These are phyloP conservation scores for Plasmodium vivax DNA, from an alignment of 169 alveolate species.

Conservation along the genomic window DNA sequence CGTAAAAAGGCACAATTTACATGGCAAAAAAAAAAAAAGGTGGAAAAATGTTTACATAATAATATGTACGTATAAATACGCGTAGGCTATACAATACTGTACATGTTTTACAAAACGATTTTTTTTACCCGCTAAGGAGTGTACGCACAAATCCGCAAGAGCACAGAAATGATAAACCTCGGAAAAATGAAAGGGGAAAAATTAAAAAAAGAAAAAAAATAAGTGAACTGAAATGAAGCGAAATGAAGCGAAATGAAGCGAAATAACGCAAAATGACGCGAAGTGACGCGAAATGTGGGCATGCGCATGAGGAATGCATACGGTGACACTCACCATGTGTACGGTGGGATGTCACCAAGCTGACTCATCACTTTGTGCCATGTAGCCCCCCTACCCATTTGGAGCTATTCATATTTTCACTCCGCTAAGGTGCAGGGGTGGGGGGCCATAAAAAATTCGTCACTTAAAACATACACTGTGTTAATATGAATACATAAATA, in stretches of 20 bases:
- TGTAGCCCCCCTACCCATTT: background rate
- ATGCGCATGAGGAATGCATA: background rate
- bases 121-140: background rate
- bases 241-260: background rate
- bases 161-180: background rate
- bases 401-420: background rate
- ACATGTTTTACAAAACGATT: background rate
- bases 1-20: background rate
- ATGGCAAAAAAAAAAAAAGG: background rate
- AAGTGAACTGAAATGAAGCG: background rate
- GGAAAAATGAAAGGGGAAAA: background rate
- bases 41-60: background rate
- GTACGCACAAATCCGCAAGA: background rate
- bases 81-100: background rate
- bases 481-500: background rate
- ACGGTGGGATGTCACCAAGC: background rate
- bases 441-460: background rate
- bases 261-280: background rate
- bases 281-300: background rate
- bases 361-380: background rate
- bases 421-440: background rate
- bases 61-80: background rate
- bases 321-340: background rate
- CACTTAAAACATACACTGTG: background rate
- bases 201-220: background rate